Conservation (phyloP, 2,329 filamentous ascomycete species). For the Cryphonectria naterciae region DNA sequence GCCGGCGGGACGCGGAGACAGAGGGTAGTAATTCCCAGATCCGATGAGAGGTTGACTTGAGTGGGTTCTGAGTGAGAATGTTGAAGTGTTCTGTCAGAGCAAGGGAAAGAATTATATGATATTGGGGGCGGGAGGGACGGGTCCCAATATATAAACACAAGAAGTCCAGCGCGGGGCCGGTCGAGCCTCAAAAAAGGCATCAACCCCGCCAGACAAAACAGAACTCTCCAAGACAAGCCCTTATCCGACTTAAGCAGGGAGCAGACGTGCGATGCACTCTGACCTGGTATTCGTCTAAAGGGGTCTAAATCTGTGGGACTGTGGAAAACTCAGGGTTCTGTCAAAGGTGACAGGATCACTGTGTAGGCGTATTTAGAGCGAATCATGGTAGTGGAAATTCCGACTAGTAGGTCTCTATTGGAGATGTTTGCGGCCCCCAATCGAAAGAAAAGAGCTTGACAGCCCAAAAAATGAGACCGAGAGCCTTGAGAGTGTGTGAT, state of each 20-base stretch:
- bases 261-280: background rate
- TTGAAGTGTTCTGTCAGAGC: background rate
- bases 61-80: background rate
- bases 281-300: background rate
- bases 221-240: background rate
- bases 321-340: background rate
- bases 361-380: background rate
- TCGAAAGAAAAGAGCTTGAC: no score
- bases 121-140: background rate
- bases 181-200: background rate
- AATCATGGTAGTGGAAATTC: background rate
- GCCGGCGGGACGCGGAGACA: background rate
- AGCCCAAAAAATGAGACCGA: background rate
- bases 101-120: background rate
- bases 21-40: background rate
- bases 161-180: background rate
- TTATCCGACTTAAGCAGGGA: background rate
- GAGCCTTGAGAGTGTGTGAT: background rate
- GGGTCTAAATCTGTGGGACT: background rate
- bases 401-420: background rate
- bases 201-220: background rate
- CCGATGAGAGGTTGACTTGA: background rate
- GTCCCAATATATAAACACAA: background rate
- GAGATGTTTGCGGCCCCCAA: background rate
- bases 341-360: conserved; percentile 1